Conservation (phyloP, 2,329 filamentous ascomycete species). For the Colletotrichum sp. region DNA sequence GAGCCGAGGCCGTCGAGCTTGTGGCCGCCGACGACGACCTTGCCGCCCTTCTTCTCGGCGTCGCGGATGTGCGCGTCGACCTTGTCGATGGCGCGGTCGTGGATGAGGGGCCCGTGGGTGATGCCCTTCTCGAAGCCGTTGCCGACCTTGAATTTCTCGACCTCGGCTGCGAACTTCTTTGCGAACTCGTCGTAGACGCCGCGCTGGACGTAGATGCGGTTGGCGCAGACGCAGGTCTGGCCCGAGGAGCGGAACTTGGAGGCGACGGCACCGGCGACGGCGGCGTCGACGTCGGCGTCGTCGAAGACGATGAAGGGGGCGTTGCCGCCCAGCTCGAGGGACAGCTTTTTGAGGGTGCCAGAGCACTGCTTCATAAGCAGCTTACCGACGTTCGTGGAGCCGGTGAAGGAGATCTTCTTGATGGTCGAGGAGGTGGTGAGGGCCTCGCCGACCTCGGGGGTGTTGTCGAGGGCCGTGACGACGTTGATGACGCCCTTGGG, state of each 20-base stretch:
- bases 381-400: conserved; percentile 72
- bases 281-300: conserved; percentile 86
- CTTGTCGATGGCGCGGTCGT: conserved; percentile 81
- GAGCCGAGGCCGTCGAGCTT: conserved; percentile 65
- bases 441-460: conserved; percentile 75
- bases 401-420: conserved; percentile 94
- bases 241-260: conserved; percentile 95
- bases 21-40: conserved; percentile 77
- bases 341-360: conserved; percentile 80
- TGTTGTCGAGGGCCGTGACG: conserved; percentile 81
- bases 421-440: conserved; percentile 79
- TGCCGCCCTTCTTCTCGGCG: conserved; percentile 77
- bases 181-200: conserved; percentile 81
- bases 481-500: conserved; percentile 92
- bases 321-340: conserved; percentile 93
- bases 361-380: conserved; percentile 90
- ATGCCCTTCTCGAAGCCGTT: conserved; percentile 72
- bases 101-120: conserved; percentile 85
- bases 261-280: conserved; percentile 81
- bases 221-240: conserved; percentile 93
- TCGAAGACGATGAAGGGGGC: conserved; percentile 97
- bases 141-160: conserved; percentile 77
- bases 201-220: conserved; percentile 80
- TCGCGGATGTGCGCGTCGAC: conserved; percentile 82
- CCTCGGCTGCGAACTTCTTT: conserved; percentile 71